Percentiles rank a stretch among this genome's conserved stretches.
Conservation (phyloP, 2,329 filamentous ascomycete genomes). For the Podosphaera xanthii region DNA sequence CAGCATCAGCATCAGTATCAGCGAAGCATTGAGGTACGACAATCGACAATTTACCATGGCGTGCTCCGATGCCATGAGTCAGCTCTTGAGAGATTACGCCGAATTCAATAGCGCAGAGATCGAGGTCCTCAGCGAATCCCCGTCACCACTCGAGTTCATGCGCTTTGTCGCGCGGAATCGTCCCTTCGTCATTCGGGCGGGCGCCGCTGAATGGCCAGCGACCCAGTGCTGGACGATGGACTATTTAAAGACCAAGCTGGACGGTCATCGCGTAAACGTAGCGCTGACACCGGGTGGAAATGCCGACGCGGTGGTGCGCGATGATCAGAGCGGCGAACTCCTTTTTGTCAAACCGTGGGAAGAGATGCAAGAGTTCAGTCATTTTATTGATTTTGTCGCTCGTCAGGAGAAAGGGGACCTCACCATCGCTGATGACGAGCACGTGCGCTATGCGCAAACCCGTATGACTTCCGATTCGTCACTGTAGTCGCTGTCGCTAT, state of each 20-base stretch:
- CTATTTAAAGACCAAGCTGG: constrained; percentile 33
- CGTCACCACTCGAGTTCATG: constrained; percentile 60
- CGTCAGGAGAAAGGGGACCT: constrained; percentile 24
- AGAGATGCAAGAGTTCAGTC: constrained; percentile 34
- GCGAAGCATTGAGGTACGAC: too few relatives aligned
- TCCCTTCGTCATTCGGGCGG: constrained; percentile 48
- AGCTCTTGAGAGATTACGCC: constrained; percentile 45
- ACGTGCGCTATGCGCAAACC: constrained; percentile 53
- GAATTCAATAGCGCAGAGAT: constrained; percentile 42
- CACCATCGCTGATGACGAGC: constrained; percentile 14
- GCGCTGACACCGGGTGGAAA: constrained; percentile 41
- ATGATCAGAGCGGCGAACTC: constrained; percentile 13
- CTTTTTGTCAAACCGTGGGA: constrained; percentile 55
- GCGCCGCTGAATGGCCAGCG: constrained; percentile 39
- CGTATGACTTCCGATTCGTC: constrained; percentile 23
- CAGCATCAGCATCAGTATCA: too few relatives aligned
- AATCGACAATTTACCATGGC: too few relatives aligned
- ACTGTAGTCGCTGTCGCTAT: too few relatives aligned
- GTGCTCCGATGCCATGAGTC: background rate
- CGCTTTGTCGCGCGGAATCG: constrained; percentile 50
- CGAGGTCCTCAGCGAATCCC: constrained; percentile 38
- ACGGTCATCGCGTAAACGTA: constrained; percentile 40
- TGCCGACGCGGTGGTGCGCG: constrained; percentile 27
- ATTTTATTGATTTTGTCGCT: constrained; percentile 38
- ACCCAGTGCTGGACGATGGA: constrained; percentile 35